Evolutionary conservation across 306 rosid species (phyloP).

Genomic region (Abrus precatorius): DNA sequence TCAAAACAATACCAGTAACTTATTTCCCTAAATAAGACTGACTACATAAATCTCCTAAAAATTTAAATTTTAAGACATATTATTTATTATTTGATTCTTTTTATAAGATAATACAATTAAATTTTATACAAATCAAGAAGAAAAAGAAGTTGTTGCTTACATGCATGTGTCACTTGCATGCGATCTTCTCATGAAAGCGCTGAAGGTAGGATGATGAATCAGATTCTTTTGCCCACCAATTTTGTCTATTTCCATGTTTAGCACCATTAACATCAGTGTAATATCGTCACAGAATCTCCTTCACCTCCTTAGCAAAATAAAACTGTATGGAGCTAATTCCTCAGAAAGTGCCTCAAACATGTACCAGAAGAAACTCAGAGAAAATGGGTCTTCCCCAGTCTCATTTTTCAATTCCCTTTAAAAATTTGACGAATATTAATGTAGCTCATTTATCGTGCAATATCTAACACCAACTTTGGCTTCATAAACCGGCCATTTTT

Average conservation of each 20-base stretch:
- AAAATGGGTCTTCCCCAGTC: neutral
- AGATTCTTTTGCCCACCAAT: neutral
- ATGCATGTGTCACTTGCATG: too few species aligned
- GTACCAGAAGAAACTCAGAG: neutral
- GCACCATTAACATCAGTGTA: slow-evolving; percentile 15
- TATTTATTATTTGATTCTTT: too few species aligned
- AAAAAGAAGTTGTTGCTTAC: neutral
- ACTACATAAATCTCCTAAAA: too few species aligned
- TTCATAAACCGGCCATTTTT: neutral
- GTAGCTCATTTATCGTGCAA: neutral
- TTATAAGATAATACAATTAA: too few species aligned
- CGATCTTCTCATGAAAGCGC: neutral
- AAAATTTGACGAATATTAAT: neutral
- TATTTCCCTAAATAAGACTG: too few species aligned
- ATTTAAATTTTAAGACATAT: too few species aligned
- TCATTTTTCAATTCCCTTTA: neutral
- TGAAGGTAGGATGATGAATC: slow-evolving; percentile 8
- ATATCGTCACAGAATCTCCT: slow-evolving; percentile 16
- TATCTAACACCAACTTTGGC: neutral
- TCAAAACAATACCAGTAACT: too few species aligned
- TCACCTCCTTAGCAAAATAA: neutral
- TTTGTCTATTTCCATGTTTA: neutral
- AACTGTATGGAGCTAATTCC: neutral
- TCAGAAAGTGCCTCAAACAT: slow-evolving; percentile 5
- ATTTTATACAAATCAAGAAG: neutral